Conservation (phyloP, 2,329 filamentous ascomycete species). For the Bipolaris zeicola region DNA sequence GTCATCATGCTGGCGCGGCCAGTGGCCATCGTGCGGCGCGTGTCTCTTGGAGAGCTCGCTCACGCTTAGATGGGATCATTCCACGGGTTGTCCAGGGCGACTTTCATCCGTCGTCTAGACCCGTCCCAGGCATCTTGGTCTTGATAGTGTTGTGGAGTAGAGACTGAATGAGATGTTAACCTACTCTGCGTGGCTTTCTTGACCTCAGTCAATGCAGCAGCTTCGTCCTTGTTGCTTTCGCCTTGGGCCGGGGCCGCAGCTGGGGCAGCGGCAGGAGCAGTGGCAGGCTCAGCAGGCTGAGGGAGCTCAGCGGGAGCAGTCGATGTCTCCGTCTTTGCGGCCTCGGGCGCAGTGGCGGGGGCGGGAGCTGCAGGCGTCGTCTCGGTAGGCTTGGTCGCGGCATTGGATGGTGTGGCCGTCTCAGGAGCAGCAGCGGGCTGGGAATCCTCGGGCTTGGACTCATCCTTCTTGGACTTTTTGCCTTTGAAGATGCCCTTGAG, state of each 20-base stretch:
- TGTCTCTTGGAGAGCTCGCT: not conserved
- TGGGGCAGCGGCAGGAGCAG: constrained; percentile 25
- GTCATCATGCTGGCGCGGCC: not conserved
- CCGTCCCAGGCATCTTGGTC: constrained; percentile 23
- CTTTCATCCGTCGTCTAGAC: constrained; percentile 30
- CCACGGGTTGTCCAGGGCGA: constrained; percentile 22
- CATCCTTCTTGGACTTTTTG: constrained; percentile 41
- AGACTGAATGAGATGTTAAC: constrained; percentile 27
- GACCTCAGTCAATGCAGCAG: constrained; percentile 37
- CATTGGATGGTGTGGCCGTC: constrained; percentile 25
- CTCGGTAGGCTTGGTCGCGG: constrained; percentile 40
- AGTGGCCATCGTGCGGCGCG: not conserved
- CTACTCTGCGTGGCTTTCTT: constrained; percentile 45
- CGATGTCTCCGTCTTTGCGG: constrained; percentile 16
- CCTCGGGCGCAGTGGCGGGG: constrained; percentile 31
- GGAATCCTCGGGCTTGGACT: constrained; percentile 31
- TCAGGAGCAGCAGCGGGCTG: constrained; percentile 34
- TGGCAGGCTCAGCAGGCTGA: constrained; percentile 11
- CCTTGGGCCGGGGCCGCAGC: constrained; percentile 22
- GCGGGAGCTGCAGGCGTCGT: constrained; percentile 42
- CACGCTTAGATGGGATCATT: constrained; percentile 11
- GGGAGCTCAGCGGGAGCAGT: constrained; percentile 19
- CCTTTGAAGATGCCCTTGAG: constrained; percentile 46
- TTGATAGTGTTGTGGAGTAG: constrained; percentile 7
- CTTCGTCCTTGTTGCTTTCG: constrained; percentile 36